Evolutionary conservation across 2,329 filamentous ascomycete genomes (phyloP), one percentile per base, ranked within the genome.

Genomic region (Phyllosticta citriasiana): DNA sequence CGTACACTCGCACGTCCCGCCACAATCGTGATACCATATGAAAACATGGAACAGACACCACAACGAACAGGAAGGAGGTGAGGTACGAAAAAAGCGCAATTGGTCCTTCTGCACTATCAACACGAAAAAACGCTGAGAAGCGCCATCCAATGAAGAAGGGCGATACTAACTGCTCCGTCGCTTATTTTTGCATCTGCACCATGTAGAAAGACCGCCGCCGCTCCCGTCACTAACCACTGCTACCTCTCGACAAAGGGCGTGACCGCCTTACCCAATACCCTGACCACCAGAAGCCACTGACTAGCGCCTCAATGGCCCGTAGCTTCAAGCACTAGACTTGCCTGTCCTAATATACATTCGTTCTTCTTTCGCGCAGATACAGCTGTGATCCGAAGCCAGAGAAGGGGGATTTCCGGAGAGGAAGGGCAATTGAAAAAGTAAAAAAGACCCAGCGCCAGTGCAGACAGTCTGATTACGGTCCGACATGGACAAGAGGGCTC

Each of bases 321-420:
- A 47, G n/a, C 40, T 47, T n/a, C 14, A 53, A 27, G 52, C 52
- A 53, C 22, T 57, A 53, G 47, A 57, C 59, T 61, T 35, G 59
- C 59, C 55, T 57, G 52, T 57, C 59, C 55, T 61, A 61, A 57
- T 61, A 61, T 61, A 61, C 59, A 61, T 53, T 55, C 59, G 55
- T 24, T 25, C 25, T 24, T 57, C 54, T 57, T 61, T 57, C 59
- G 59, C 33, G 27, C 27, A 54, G 59, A 57, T 61, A 61, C 59
- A 61, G 59, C 14, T 47, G 40, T n/a, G 40, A 4, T 47, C 16
- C 40, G 40, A 47, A 47, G 40, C 40, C 40, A 47, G 40, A 47
- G 16, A 14, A 47, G 16, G 40, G 40, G n/a, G 27, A 7, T 30
- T 47, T 47, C 40, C n/a, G 40, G 7, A 47, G 40, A 47, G 14